A percentile compares a stretch with the other conserved stretches of the same genome.
phyloP scores from a whole-genome alignment of 2,329 filamentous ascomycete species.

The Aspergillus bombycis region DNA sequence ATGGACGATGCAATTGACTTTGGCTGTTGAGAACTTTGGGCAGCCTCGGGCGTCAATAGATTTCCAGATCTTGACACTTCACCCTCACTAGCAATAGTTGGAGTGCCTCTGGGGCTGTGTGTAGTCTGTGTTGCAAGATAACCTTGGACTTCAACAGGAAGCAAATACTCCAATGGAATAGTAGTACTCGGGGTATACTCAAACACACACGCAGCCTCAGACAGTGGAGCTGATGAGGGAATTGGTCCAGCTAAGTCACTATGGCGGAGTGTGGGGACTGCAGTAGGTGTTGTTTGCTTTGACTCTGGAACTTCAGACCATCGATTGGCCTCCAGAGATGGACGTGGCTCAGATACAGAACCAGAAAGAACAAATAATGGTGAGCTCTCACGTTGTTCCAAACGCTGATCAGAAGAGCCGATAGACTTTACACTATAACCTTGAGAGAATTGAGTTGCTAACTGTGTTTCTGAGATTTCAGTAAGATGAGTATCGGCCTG shows the following conservation, averaged over 20 bases:
- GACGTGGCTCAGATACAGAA: slow-evolving; percentile 2
- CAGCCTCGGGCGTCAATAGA: not conserved
- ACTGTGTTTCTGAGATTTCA: slow-evolving; percentile 11
- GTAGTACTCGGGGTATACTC: slow-evolving; percentile 14
- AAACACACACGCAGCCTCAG: slow-evolving; percentile 13
- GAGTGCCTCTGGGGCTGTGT: not conserved
- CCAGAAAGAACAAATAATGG: slow-evolving; percentile 24
- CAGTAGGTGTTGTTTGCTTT: not conserved
- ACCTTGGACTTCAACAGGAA: slow-evolving; percentile 19
- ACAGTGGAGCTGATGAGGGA: not conserved
- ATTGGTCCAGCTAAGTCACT: not conserved
- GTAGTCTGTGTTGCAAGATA: not conserved
- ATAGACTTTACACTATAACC: slow-evolving; percentile 7
- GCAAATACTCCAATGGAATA: slow-evolving; percentile 20
- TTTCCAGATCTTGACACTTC: not conserved
- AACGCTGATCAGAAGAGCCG: not conserved
- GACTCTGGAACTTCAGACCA: not conserved
- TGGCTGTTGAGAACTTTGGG: not conserved
- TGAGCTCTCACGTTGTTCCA: slow-evolving; percentile 13
- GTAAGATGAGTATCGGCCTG: slow-evolving; percentile 8
- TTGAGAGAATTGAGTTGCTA: not conserved
- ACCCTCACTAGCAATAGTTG: not conserved
- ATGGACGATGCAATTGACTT: not conserved
- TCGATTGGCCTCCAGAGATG: slow-evolving; percentile 4
- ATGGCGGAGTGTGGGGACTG: not conserved